Conservation (phyloP, 2,329 filamentous ascomycete genomes). For the Scopulariopsis brevicaulis region DNA sequence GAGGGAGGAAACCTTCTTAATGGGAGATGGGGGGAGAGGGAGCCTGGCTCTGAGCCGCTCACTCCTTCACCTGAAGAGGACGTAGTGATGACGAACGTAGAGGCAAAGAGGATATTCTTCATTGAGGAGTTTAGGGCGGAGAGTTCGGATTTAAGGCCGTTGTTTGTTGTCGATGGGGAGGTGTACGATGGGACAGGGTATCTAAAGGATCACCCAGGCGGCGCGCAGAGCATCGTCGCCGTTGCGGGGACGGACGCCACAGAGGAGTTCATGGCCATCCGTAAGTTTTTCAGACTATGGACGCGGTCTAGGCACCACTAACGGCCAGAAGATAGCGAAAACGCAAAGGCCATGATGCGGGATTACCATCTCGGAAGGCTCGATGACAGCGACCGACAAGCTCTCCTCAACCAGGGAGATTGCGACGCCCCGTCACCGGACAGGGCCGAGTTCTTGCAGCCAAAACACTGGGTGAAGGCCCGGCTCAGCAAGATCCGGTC, state of each 20-base stretch:
- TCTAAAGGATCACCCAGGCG: slow-evolving; percentile 73
- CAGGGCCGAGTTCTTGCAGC: slow-evolving; percentile 54
- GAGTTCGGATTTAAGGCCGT: not conserved
- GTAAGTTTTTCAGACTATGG: not conserved
- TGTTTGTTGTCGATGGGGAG: slow-evolving; percentile 78
- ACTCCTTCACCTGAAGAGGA: slow-evolving; percentile 40
- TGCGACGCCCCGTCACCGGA: slow-evolving; percentile 19
- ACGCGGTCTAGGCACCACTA: not conserved
- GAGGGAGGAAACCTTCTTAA: slow-evolving; percentile 69
- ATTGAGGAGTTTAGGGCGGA: slow-evolving; percentile 64
- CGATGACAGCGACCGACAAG: slow-evolving; percentile 34
- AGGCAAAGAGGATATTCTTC: slow-evolving; percentile 49
- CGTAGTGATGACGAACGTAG: slow-evolving; percentile 67
- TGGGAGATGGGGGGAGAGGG: slow-evolving; percentile 71
- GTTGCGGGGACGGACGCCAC: slow-evolving; percentile 73
- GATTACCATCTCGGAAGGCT: slow-evolving; percentile 76
- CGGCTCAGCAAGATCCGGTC: slow-evolving; percentile 55
- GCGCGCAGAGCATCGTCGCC: slow-evolving; percentile 71
- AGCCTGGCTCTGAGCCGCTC: slow-evolving; percentile 13
- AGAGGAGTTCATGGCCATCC: slow-evolving; percentile 87
- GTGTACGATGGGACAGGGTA: slow-evolving; percentile 82
- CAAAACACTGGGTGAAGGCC: slow-evolving; percentile 63
- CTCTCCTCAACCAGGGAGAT: slow-evolving; percentile 33
- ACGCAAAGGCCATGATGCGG: slow-evolving; percentile 82
- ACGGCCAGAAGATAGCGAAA: slow-evolving; percentile 55